These are phyloP conservation scores for Trichopus zeylanicus DNA, from an alignment of 116 monocot species.

Conservation along the genomic window DNA sequence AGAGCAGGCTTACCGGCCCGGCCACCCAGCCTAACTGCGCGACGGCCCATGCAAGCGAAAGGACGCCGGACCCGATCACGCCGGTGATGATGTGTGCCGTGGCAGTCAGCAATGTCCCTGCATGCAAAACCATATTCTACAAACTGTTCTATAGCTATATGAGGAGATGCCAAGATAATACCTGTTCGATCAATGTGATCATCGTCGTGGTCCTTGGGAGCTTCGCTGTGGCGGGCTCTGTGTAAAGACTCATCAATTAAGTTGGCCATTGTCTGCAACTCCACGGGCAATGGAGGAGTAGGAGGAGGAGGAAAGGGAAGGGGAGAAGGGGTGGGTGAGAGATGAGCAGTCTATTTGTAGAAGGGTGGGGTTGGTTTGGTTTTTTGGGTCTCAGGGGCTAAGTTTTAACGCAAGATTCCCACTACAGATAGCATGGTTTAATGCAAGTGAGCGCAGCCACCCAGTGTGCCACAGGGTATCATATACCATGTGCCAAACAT, in stretches of 20 bases:
- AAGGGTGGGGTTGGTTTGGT: neutral
- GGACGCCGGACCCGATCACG: conserved; percentile 52
- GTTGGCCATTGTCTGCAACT: neutral
- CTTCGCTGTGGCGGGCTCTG: neutral
- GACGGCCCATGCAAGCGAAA: conserved; percentile 51
- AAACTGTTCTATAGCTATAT: too few relatives aligned
- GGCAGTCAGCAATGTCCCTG: conserved; percentile 39
- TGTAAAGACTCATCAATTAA: neutral
- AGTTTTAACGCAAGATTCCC: neutral
- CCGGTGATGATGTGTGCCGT: conserved; percentile 53
- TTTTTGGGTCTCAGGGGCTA: neutral
- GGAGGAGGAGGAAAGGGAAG: neutral
- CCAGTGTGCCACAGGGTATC: too few relatives aligned
- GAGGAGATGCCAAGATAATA: neutral
- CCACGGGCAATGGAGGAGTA: neutral
- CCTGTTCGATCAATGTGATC: neutral
- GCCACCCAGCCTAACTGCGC: conserved; percentile 50
- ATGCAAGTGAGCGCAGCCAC: too few relatives aligned
- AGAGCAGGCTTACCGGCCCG: conserved; percentile 26
- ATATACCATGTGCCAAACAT: too few relatives aligned
- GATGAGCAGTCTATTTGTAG: too few relatives aligned
- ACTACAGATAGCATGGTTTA: too few relatives aligned
- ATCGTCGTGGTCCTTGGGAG: neutral
- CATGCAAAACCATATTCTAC: neutral
- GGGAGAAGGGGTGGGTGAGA: neutral